Evolutionary conservation across 2,329 filamentous ascomycete genomes (phyloP).

Genomic region (Metarhizium sp.): DNA sequence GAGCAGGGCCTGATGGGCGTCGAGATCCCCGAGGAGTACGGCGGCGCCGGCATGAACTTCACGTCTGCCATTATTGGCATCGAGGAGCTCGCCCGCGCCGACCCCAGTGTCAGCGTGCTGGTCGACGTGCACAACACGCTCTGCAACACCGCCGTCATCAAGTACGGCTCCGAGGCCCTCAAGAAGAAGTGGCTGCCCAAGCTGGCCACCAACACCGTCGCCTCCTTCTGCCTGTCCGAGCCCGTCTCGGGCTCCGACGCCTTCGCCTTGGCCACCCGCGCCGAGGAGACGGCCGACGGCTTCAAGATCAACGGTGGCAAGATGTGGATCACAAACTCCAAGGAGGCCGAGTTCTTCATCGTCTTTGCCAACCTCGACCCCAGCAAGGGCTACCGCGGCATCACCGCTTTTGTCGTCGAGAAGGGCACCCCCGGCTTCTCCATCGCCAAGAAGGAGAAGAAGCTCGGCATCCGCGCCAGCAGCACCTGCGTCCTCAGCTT

Average conservation of each 20-base stretch:
- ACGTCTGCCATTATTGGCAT: constrained; percentile 93
- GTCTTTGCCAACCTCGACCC: constrained; percentile 95
- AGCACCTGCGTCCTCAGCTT: constrained; percentile 97
- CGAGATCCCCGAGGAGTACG: constrained; percentile 95
- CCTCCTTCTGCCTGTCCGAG: constrained; percentile 88
- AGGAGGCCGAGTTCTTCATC: constrained; percentile 91
- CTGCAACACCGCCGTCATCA: constrained; percentile 86
- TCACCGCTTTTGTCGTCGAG: constrained; percentile 91
- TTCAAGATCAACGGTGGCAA: constrained; percentile 87
- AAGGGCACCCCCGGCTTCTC: constrained; percentile 83
- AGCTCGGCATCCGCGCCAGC: constrained; percentile 90
- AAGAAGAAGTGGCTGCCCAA: constrained; percentile 86
- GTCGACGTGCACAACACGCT: constrained; percentile 98
- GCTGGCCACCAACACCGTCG: constrained; percentile 82
- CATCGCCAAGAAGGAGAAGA: constrained; percentile 99
- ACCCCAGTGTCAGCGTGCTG: constrained; percentile 90
- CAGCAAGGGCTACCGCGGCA: constrained; percentile 90
- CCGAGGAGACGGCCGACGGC: constrained; percentile 70
- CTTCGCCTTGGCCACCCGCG: constrained; percentile 88
- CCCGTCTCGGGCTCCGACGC: constrained; percentile 90
- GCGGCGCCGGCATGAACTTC: constrained; percentile 98
- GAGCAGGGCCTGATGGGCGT: constrained; percentile 97
- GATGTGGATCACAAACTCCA: constrained; percentile 99
- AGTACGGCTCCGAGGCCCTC: constrained; percentile 66
- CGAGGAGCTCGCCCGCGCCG: constrained; percentile 88